phyloP scores from a whole-genome alignment of 1,284 basidiomycete genomes.

The Lentinus polychrous region DNA sequence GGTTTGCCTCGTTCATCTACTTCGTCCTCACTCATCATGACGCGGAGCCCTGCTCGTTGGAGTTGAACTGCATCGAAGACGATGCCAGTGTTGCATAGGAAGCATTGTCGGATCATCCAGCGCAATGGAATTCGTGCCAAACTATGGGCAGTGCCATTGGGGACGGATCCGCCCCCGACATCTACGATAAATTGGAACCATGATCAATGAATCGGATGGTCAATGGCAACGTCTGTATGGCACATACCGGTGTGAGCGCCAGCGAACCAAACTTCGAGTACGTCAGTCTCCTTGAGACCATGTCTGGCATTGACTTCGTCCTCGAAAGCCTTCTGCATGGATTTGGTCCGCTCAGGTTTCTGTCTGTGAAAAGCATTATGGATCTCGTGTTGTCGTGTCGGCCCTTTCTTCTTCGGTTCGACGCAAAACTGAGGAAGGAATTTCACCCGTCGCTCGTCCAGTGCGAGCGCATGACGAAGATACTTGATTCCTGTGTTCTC shows the following conservation, averaged over 20 bases:
- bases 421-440: conserved; percentile 30
- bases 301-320: conserved; percentile 1
- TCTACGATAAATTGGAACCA: conserved; percentile 16
- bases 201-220: neutral
- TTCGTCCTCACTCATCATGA: neutral
- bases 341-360: neutral
- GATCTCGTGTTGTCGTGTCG: neutral
- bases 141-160: conserved; percentile 24
- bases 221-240: neutral
- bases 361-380: neutral
- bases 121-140: conserved; percentile 39
- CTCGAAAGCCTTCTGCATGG: conserved; percentile 7
- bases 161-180: conserved; percentile 33
- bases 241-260: conserved; percentile 14
- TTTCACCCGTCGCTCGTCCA: conserved; percentile 33
- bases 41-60: conserved; percentile 8
- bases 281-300: conserved; percentile 11
- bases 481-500: conserved; percentile 10
- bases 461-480: conserved; percentile 33
- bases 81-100: conserved; percentile 30
- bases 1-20: neutral
- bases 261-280: conserved; percentile 25
- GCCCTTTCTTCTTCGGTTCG: conserved; percentile 1
- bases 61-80: conserved; percentile 24
- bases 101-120: conserved; percentile 41